These are phyloP conservation scores for Sclerotinia nivalis DNA, from an alignment of 2,329 filamentous ascomycete species.

Conservation along the genomic window DNA sequence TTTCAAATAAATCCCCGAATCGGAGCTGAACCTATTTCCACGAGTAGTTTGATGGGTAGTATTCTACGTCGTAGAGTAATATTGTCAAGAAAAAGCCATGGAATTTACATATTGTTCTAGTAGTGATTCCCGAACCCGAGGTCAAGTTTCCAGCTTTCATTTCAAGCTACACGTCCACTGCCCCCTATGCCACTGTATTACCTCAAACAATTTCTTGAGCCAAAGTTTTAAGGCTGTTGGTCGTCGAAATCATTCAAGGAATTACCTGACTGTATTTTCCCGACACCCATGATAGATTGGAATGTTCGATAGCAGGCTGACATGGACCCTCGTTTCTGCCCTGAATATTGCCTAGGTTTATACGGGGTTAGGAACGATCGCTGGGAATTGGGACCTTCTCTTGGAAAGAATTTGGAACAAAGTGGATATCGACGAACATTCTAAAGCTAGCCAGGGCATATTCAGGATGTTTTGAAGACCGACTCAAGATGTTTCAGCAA, in stretches of 20 bases:
- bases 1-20: not conserved
- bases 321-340: slow-evolving; percentile 16
- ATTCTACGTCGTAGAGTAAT: not conserved
- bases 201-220: slow-evolving; percentile 1
- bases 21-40: slow-evolving; percentile 22
- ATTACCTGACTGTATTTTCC: not conserved
- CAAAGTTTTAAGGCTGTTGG: slow-evolving; percentile 10
- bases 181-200: slow-evolving; percentile 8
- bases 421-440: slow-evolving; percentile 23
- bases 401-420: slow-evolving; percentile 21
- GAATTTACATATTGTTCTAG: slow-evolving; percentile 3
- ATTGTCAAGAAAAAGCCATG: slow-evolving; percentile 14
- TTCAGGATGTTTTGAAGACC: slow-evolving; percentile 14
- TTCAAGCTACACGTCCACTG: slow-evolving; percentile 2
- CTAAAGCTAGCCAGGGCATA: slow-evolving; percentile 18
- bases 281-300: slow-evolving; percentile 14
- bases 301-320: slow-evolving; percentile 18
- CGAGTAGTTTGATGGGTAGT: slow-evolving; percentile 10
- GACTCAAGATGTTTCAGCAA: slow-evolving; percentile 28
- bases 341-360: slow-evolving; percentile 19
- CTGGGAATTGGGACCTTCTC: slow-evolving; percentile 27
- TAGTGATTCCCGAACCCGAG: slow-evolving; percentile 11
- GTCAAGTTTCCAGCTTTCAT: slow-evolving; percentile 7
- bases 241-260: not conserved
- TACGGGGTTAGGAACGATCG: slow-evolving; percentile 27